Conservation (phyloP, 2,329 filamentous ascomycete species). For the Didymellaceae sp. region DNA sequence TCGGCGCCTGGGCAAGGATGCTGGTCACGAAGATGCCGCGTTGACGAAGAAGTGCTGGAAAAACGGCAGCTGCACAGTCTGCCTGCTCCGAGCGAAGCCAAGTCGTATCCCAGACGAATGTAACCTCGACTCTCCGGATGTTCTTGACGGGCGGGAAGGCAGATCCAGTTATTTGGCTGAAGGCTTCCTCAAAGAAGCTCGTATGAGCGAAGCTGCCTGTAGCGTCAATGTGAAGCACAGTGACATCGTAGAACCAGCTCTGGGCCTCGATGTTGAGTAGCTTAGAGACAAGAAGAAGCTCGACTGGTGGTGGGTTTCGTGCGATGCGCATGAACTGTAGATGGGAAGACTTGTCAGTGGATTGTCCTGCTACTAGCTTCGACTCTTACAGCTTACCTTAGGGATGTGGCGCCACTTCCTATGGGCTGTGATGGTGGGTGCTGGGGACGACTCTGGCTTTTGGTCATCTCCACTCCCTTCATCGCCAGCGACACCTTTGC, state of each 20-base stretch:
- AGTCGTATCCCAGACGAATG: slow-evolving; percentile 43
- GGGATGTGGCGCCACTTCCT: slow-evolving; percentile 45
- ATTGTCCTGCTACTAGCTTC: background rate
- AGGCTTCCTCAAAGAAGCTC: slow-evolving; percentile 40
- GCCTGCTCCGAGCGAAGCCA: slow-evolving; percentile 36
- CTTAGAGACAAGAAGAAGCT: slow-evolving; percentile 39
- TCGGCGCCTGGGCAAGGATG: slow-evolving; percentile 35
- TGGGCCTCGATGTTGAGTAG: slow-evolving; percentile 38
- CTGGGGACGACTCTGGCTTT: background rate
- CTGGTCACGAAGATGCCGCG: slow-evolving; percentile 32
- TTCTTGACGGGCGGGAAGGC: slow-evolving; percentile 44
- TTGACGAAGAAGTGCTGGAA: slow-evolving; percentile 35
- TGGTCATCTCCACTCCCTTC: slow-evolving; percentile 6
- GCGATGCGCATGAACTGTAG: slow-evolving; percentile 40
- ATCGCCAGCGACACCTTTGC: slow-evolving; percentile 9
- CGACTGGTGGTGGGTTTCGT: slow-evolving; percentile 37
- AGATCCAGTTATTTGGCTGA: slow-evolving; percentile 36
- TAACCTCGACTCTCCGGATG: slow-evolving; percentile 41
- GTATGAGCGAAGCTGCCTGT: slow-evolving; percentile 44
- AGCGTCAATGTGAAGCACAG: slow-evolving; percentile 37
- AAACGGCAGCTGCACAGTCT: slow-evolving; percentile 30
- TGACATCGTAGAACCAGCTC: slow-evolving; percentile 45
- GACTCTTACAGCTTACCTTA: background rate
- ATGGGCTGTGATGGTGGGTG: slow-evolving; percentile 21
- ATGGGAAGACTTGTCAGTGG: slow-evolving; percentile 2